Conservation (phyloP, 345 rosid genomes). For the Linum tenue region DNA sequence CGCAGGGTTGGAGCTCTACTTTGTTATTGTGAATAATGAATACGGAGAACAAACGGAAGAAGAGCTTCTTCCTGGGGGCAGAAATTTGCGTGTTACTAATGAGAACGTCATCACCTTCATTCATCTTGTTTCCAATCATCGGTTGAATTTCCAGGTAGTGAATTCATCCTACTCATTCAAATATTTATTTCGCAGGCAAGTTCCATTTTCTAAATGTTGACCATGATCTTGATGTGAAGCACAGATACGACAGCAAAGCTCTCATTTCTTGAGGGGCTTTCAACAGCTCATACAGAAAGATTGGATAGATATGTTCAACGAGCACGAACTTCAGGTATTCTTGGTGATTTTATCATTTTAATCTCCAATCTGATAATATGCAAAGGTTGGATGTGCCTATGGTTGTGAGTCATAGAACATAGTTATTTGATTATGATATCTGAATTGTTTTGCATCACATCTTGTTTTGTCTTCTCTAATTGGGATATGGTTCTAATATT, state of each 20-base stretch:
- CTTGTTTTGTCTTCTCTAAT: background rate
- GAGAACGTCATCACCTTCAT: conserved; percentile 84
- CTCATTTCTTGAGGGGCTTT: conserved; percentile 87
- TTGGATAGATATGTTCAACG: conserved; percentile 97
- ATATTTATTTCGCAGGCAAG: background rate
- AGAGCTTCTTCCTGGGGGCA: conserved; percentile 86
- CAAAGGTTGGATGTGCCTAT: background rate
- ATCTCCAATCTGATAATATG: background rate
- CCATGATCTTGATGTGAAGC: conserved; percentile 10
- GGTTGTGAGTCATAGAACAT: background rate
- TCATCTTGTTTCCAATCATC: conserved; percentile 96
- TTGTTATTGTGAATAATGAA: conserved; percentile 88
- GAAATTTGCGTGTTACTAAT: conserved; percentile 66
- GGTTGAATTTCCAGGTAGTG: conserved; percentile 77
- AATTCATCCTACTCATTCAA: background rate
- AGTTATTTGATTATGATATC: background rate
- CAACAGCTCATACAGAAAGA: conserved; percentile 89
- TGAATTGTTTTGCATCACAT: background rate
- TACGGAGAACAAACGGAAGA: conserved; percentile 96
- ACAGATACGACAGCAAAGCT: conserved; percentile 94
- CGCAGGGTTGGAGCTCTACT: conserved; percentile 78
- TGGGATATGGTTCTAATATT: background rate
- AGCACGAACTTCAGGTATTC: conserved; percentile 93
- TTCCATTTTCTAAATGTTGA: conserved; percentile 3
- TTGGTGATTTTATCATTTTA: background rate